Conservation (phyloP, 2,329 filamentous ascomycete genomes). For the Coniochaeta sp. region DNA sequence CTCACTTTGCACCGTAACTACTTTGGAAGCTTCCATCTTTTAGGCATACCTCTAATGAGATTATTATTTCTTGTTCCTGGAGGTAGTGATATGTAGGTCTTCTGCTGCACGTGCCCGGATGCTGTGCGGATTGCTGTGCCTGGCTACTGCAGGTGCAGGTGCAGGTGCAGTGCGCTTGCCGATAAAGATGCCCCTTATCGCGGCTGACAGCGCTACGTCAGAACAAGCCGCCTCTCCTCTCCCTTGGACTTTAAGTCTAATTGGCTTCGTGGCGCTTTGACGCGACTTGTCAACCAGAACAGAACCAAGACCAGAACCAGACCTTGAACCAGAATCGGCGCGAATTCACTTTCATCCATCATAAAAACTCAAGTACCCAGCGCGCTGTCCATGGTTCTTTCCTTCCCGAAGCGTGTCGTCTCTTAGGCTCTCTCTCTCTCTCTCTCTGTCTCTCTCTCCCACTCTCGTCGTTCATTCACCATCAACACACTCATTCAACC, state of each 20-base stretch:
- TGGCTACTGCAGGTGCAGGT: not conserved
- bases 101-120: not conserved
- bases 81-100: too few relatives aligned
- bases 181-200: not conserved
- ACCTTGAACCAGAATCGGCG: too few relatives aligned
- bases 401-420: not conserved
- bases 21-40: too few relatives aligned
- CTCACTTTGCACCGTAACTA: too few relatives aligned
- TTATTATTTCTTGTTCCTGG: too few relatives aligned
- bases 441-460: not conserved
- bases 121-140: not conserved
- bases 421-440: not conserved
- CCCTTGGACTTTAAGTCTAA: not conserved
- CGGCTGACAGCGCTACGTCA: not conserved
- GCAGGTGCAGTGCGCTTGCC: too few relatives aligned
- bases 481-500: not conserved
- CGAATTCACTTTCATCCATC: not conserved
- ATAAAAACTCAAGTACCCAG: not conserved
- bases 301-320: too few relatives aligned
- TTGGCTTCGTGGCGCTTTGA: not conserved
- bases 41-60: too few relatives aligned
- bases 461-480: too few relatives aligned
- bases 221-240: too few relatives aligned
- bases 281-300: not conserved
- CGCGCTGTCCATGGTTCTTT: not conserved